phyloP scores from a whole-genome alignment of 2,329 filamentous ascomycete genomes.

The Neospermospora avenae region DNA sequence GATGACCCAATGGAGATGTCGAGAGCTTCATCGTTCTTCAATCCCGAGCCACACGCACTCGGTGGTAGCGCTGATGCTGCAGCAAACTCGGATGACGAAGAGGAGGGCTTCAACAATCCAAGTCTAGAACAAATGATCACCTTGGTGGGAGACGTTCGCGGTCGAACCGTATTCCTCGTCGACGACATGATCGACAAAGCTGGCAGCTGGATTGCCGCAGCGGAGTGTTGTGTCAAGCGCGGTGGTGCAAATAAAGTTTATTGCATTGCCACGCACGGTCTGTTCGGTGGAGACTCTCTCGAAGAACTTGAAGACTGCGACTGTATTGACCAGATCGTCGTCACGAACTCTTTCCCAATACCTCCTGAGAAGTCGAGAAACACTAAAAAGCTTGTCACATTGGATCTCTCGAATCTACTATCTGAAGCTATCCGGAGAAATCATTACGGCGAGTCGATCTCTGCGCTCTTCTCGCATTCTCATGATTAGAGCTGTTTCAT shows the following conservation, averaged over 20 bases:
- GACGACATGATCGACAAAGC: conserved; percentile 99
- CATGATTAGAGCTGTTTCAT: conserved; percentile 29
- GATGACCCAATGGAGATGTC: conserved; percentile 81
- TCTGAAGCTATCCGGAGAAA: conserved; percentile 93
- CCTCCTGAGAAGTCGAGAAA: conserved; percentile 66
- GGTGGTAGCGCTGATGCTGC: conserved; percentile 82
- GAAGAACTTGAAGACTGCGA: conserved; percentile 88
- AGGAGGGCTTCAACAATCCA: conserved; percentile 78
- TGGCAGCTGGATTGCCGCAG: conserved; percentile 94
- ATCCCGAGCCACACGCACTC: conserved; percentile 62
- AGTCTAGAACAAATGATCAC: conserved; percentile 93
- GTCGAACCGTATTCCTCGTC: conserved; percentile 86
- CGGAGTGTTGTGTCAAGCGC: conserved; percentile 92
- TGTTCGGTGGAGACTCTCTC: conserved; percentile 87
- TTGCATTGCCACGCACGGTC: conserved; percentile 93
- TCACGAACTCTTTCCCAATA: conserved; percentile 97
- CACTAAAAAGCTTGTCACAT: conserved; percentile 79
- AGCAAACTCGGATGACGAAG: conserved; percentile 87
- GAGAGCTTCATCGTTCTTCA: conserved; percentile 76
- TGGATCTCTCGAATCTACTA: conserved; percentile 84
- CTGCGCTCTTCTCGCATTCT: conserved; percentile 32
- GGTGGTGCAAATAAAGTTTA: conserved; percentile 92
- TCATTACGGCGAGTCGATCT: conserved; percentile 86
- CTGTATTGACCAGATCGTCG: conserved; percentile 89
- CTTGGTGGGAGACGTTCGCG: conserved; percentile 89